These are phyloP conservation scores for Isabelozyma heimii DNA, from an alignment of 805 yeast genomes.

Conservation along the genomic window DNA sequence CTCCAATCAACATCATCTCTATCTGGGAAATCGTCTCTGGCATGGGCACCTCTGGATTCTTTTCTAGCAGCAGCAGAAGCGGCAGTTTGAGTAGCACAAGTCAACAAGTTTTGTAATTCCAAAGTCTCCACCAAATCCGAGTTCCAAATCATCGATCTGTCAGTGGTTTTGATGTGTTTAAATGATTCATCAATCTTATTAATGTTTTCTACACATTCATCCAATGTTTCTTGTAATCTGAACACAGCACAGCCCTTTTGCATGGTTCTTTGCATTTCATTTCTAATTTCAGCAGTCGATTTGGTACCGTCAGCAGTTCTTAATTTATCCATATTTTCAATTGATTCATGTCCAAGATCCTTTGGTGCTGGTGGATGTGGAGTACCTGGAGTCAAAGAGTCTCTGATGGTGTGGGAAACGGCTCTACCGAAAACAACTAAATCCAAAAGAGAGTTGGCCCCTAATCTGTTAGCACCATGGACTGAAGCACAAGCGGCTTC, in stretches of 20 bases:
- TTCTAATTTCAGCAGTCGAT: slow-evolving; percentile 85
- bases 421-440: slow-evolving; percentile 98
- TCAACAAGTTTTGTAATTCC: slow-evolving; percentile 92
- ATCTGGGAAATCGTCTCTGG: slow-evolving; percentile 94
- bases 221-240: slow-evolving; percentile 89
- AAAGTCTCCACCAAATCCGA: slow-evolving; percentile 94
- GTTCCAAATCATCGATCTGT: slow-evolving; percentile 99
- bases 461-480: slow-evolving; percentile 98
- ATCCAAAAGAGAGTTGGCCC: slow-evolving; percentile 96
- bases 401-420: slow-evolving; percentile 88
- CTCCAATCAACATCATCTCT: slow-evolving; percentile 97
- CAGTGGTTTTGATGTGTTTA: slow-evolving; percentile 78
- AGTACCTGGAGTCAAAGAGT: slow-evolving; percentile 79
- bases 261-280: slow-evolving; percentile 93
- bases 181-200: slow-evolving; percentile 71
- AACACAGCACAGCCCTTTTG: slow-evolving; percentile 96
- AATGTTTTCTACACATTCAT: slow-evolving; percentile 84
- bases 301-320: slow-evolving; percentile 83
- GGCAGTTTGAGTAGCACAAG: slow-evolving; percentile 97
- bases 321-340: slow-evolving; percentile 83
- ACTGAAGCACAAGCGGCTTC: slow-evolving; percentile 99
- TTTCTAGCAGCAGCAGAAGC: slow-evolving; percentile 89
- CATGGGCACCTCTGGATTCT: slow-evolving; percentile 99
- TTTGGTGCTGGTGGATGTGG: slow-evolving; percentile 82
- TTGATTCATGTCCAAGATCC: slow-evolving; percentile 85